Conservation (phyloP, 2,329 filamentous ascomycete genomes). For the Tolypocladium tropicale region DNA sequence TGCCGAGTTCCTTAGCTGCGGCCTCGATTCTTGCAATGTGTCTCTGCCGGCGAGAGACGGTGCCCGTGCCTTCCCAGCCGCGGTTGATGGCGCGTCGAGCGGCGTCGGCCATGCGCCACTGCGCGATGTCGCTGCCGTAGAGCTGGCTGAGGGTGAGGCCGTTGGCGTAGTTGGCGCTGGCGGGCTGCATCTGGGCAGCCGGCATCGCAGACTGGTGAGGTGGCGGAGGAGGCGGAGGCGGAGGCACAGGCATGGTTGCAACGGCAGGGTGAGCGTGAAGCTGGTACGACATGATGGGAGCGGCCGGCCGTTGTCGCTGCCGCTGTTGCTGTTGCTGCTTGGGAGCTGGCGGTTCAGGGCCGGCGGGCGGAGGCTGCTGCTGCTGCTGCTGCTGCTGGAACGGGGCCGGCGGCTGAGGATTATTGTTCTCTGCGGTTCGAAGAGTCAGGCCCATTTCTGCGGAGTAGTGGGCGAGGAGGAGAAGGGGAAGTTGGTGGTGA, state of each 20-base stretch:
- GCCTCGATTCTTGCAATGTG: conserved; percentile 42
- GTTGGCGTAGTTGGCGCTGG: conserved; percentile 6
- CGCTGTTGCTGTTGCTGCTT: background rate
- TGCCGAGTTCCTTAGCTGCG: conserved; percentile 42
- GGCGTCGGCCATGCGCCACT: conserved; percentile 15
- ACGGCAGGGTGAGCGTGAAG: background rate
- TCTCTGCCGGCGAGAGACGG: conserved; percentile 31
- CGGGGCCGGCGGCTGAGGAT: conserved; percentile 24
- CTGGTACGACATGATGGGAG: background rate
- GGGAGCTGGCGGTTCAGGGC: conserved; percentile 13
- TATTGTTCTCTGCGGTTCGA: conserved; percentile 29
- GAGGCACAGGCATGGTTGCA: background rate
- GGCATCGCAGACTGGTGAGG: too few species aligned
- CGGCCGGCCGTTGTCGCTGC: background rate
- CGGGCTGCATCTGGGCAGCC: background rate
- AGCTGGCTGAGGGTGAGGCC: conserved; percentile 15
- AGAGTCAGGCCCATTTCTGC: conserved; percentile 1
- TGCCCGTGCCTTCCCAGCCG: conserved; percentile 34
- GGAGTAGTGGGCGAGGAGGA: background rate
- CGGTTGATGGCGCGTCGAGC: conserved; percentile 17
- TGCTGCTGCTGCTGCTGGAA: too few species aligned
- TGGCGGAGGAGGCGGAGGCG: background rate
- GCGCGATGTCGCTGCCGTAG: conserved; percentile 18
- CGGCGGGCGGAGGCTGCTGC: conserved; percentile 8
- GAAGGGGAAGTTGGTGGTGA: background rate